Evolutionary conservation across 202 grass and related monocot genomes (phyloP).

Genomic region (Schoenoplectus tabernaemontani): DNA sequence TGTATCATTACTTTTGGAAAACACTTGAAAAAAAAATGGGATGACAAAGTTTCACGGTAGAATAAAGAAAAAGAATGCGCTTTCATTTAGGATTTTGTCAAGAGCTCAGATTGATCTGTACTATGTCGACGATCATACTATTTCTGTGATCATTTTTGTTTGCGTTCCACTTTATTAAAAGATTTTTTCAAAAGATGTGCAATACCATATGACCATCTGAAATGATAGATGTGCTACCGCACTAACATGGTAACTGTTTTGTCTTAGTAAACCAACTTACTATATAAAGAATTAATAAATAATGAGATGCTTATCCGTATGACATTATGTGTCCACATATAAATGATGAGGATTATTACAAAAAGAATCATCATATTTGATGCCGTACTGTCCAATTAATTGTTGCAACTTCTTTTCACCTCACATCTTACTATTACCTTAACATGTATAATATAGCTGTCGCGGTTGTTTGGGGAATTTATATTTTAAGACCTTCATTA

Average conservation of each 20-base stretch:
- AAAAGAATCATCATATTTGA: no score
- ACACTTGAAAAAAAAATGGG: background rate
- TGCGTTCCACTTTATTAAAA: background rate
- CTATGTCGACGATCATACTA: background rate
- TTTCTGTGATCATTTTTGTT: background rate
- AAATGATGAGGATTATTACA: no score
- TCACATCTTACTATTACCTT: no score
- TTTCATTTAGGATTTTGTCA: background rate
- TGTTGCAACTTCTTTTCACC: no score
- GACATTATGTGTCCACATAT: no score
- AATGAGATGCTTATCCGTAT: background rate
- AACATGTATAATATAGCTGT: background rate
- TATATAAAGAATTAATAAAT: background rate
- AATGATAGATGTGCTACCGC: slow-evolving; percentile 6
- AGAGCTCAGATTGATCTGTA: background rate
- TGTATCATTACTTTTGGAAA: background rate
- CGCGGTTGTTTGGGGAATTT: background rate
- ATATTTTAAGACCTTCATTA: background rate
- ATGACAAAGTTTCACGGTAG: background rate
- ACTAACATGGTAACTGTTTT: background rate
- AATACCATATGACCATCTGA: background rate
- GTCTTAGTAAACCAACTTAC: background rate
- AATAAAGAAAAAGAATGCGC: background rate
- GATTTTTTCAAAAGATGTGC: slow-evolving; percentile 14
- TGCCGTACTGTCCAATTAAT: no score